Evolutionary conservation across 208 protist species (phyloP).

Genomic region (Leishmania turanica): DNA sequence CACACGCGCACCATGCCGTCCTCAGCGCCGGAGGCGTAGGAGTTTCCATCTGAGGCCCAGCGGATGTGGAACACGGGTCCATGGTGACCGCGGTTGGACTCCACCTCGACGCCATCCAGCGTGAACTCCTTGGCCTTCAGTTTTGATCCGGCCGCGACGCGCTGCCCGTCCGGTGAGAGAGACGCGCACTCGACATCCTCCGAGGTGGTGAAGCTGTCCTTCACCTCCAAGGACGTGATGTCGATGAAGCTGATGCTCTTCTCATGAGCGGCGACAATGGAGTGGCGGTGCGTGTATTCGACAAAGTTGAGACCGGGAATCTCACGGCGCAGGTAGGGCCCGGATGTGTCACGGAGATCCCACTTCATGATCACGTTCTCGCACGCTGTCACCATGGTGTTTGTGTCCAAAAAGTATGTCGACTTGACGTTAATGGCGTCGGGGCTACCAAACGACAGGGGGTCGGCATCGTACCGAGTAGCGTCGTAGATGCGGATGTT

Average conservation of each 20-base stretch:
- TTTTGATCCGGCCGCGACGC: conserved; percentile 85
- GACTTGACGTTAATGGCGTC: conserved; percentile 80
- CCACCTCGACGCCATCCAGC: conserved; percentile 77
- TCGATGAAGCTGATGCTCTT: conserved; percentile 91
- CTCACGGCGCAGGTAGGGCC: conserved; percentile 78
- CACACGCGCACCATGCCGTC: conserved; percentile 93
- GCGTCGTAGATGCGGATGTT: conserved; percentile 93
- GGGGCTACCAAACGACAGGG: conserved; percentile 65
- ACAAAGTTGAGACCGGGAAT: conserved; percentile 88
- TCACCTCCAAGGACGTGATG: conserved; percentile 78
- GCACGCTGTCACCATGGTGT: conserved; percentile 85
- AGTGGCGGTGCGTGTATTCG: conserved; percentile 87
- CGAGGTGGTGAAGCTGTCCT: conserved; percentile 71
- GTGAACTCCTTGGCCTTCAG: conserved; percentile 93
- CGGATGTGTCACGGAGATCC: conserved; percentile 88
- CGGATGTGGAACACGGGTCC: conserved; percentile 92
- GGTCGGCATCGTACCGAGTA: conserved; percentile 74
- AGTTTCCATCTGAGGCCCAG: conserved; percentile 87
- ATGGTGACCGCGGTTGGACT: conserved; percentile 91
- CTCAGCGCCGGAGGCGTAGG: conserved; percentile 89
- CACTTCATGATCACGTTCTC: conserved; percentile 90
- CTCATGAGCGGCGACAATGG: conserved; percentile 82
- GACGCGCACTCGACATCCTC: conserved; percentile 90
- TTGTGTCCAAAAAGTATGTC: conserved; percentile 85
- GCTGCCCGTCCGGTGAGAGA: conserved; percentile 82